Conservation (phyloP, 345 rosid genomes). For the Camelina neglecta region DNA sequence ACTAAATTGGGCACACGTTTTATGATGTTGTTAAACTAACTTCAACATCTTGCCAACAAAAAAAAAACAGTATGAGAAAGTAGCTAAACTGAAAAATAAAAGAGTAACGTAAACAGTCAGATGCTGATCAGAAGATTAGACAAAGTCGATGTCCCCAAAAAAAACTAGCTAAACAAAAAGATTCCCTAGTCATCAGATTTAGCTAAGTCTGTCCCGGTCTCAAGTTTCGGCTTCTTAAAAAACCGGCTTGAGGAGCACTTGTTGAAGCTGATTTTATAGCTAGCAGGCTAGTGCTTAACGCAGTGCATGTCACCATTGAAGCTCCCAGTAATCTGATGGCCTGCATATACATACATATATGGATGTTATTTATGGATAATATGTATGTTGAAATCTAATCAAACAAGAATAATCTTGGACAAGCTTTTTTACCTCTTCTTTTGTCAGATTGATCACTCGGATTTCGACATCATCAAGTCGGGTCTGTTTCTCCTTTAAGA, state of each 20-base stretch:
- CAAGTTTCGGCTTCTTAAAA: neutral
- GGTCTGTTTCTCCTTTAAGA: slow-evolving; percentile 5
- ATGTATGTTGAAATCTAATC: neutral
- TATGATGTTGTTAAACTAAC: no score
- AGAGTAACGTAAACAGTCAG: no score
- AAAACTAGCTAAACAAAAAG: neutral
- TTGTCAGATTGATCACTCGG: neutral
- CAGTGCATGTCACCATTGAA: slow-evolving; percentile 11
- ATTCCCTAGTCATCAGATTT: neutral
- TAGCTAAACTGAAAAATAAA: neutral
- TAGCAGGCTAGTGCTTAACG: neutral
- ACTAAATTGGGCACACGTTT: no score
- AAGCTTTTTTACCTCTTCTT: neutral
- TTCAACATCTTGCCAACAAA: no score
- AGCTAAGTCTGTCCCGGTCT: neutral
- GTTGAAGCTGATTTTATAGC: slow-evolving; percentile 10
- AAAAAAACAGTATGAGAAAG: no score
- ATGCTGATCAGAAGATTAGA: neutral
- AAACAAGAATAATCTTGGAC: no score
- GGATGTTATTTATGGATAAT: neutral
- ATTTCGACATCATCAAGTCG: slow-evolving; percentile 2
- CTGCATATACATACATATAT: neutral
- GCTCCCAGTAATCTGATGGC: neutral
- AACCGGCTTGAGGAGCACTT: neutral
- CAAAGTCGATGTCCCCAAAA: no score